These are phyloP conservation scores for Naganishia randhawae DNA, from an alignment of 768 basidiomycete species.

Conservation along the genomic window DNA sequence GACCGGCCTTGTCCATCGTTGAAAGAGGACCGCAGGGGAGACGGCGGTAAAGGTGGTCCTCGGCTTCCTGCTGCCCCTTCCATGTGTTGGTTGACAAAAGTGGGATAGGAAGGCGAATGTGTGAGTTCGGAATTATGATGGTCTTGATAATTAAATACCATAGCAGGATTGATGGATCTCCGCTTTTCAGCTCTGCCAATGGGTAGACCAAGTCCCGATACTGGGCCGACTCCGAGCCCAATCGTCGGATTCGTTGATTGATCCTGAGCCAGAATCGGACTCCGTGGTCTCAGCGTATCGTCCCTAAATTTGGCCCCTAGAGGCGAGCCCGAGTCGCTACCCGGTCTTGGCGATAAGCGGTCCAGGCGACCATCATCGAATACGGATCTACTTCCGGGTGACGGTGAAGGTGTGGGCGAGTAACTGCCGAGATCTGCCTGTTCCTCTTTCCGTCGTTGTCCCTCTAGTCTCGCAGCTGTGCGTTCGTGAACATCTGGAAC, in stretches of 20 bases:
- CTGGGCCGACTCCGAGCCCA: conserved; percentile 45
- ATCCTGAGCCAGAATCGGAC: background rate
- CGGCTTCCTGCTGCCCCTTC: conserved; percentile 35
- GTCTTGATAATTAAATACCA: conserved; percentile 51
- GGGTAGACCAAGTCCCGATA: conserved; percentile 42
- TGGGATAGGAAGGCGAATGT: conserved; percentile 8
- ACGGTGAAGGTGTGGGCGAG: conserved; percentile 13
- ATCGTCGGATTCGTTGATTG: background rate
- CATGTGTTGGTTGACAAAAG: conserved; percentile 28
- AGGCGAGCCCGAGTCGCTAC: conserved; percentile 9
- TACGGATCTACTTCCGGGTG: conserved; percentile 9
- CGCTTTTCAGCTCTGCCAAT: conserved; percentile 55
- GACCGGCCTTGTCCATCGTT: conserved; percentile 52
- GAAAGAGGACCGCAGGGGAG: conserved; percentile 50
- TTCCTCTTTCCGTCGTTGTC: conserved; percentile 1
- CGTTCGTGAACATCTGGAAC: conserved; percentile 13
- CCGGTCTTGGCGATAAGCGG: background rate
- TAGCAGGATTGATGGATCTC: conserved; percentile 60
- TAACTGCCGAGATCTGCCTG: conserved; percentile 1
- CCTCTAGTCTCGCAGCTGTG: background rate
- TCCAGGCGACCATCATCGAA: conserved; percentile 18
- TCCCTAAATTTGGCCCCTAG: background rate
- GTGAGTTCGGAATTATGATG: conserved; percentile 11
- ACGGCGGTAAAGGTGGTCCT: conserved; percentile 45
- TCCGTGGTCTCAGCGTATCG: conserved; percentile 4